These are phyloP conservation scores for Eucommia ulmoides DNA, from an alignment of 257 asterid species.

Conservation along the genomic window DNA sequence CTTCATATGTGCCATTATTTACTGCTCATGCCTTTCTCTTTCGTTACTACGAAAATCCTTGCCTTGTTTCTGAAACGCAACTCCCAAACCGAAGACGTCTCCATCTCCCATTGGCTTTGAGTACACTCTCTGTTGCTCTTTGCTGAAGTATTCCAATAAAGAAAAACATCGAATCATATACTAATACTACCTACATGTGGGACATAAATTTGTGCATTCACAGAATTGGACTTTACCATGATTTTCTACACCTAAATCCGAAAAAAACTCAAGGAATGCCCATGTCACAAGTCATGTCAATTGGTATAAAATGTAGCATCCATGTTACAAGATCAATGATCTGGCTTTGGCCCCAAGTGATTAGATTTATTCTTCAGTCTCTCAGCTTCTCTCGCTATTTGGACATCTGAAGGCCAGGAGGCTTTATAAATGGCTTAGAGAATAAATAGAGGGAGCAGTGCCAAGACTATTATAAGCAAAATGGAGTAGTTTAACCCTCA, in stretches of 20 bases:
- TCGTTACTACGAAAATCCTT: too few species aligned
- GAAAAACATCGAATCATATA: too few species aligned
- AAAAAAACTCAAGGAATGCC: slow-evolving; percentile 17
- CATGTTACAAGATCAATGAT: slow-evolving; percentile 24
- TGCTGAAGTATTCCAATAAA: background rate
- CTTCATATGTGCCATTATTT: too few species aligned
- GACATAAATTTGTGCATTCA: too few species aligned
- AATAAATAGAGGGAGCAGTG: slow-evolving; percentile 86
- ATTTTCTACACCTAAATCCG: slow-evolving; percentile 14
- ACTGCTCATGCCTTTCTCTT: too few species aligned
- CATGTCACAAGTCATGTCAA: slow-evolving; percentile 12
- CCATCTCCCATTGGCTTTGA: background rate
- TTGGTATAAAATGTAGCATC: slow-evolving; percentile 14
- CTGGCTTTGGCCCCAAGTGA: slow-evolving; percentile 30
- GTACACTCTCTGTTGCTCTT: background rate
- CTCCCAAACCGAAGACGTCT: too few species aligned
- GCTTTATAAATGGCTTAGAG: slow-evolving; percentile 55
- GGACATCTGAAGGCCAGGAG: slow-evolving; percentile 88
- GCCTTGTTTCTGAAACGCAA: too few species aligned
- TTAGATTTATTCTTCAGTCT: slow-evolving; percentile 35
- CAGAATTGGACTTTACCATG: slow-evolving; percentile 22
- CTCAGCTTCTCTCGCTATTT: slow-evolving; percentile 95
- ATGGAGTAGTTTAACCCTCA: slow-evolving; percentile 84
- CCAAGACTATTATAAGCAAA: slow-evolving; percentile 57
- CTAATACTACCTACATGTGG: too few species aligned